Percentiles rank a stretch among this genome's conserved stretches.
Evolutionary conservation across 2,329 filamentous ascomycete genomes (phyloP).

Genomic region (Sporothrix curviconia): DNA sequence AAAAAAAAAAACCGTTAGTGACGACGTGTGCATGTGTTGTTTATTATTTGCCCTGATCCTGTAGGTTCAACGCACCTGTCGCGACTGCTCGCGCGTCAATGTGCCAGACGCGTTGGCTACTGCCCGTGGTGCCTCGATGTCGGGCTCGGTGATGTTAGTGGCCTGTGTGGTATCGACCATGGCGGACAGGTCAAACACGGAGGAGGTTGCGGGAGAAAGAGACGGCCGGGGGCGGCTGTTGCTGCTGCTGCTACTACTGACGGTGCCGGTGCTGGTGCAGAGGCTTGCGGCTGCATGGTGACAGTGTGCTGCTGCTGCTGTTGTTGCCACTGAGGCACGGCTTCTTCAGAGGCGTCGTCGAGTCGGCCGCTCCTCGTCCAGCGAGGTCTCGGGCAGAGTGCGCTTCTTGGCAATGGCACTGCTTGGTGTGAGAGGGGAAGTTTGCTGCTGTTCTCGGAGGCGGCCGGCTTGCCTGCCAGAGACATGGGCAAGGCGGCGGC

Average conservation of each 20-base stretch:
- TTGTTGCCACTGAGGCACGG: not conserved
- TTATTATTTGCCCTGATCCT: not conserved
- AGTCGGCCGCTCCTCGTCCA: not conserved
- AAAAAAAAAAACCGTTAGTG: not conserved
- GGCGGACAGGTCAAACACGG: conserved; percentile 44
- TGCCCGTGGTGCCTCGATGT: conserved; percentile 25
- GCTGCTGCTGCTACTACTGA: not conserved
- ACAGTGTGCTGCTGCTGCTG: not conserved
- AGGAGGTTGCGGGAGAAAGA: conserved; percentile 38
- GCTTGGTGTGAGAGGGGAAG: conserved; percentile 6
- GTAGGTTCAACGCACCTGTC: conserved; percentile 41
- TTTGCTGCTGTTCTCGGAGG: not conserved
- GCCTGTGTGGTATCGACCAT: conserved; percentile 40
- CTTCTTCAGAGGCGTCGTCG: conserved; percentile 1
- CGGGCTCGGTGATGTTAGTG: conserved; percentile 45
- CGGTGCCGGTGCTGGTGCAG: not conserved
- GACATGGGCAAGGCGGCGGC: conserved; percentile 22
- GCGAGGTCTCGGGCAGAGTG: not conserved
- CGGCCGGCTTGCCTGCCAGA: not conserved
- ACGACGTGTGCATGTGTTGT: not conserved
- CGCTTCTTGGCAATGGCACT: conserved; percentile 11
- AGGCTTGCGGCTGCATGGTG: not conserved
- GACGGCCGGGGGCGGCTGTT: conserved; percentile 15
- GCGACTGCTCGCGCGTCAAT: conserved; percentile 44
- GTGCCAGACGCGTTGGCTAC: conserved; percentile 7